phyloP scores from a whole-genome alignment of 352 stramenopile species.

The Globisporangium mamillatum region DNA sequence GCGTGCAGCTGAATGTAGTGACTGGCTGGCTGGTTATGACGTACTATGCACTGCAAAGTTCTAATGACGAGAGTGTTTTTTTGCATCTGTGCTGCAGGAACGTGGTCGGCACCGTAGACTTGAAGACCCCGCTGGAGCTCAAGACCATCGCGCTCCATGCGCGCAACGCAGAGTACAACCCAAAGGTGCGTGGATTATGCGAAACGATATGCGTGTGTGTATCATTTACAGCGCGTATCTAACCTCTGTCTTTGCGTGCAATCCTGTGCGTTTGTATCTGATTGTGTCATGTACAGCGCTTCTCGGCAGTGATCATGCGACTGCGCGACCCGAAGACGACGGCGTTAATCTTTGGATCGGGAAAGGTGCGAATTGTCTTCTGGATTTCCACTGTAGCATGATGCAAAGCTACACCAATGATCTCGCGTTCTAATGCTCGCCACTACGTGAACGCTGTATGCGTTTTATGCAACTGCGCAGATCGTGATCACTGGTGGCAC shows the following conservation, averaged over 20 bases:
- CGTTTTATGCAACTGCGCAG: constrained; percentile 22
- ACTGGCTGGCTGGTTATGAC: neutral
- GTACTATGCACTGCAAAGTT: neutral
- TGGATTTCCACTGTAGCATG: neutral
- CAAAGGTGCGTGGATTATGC: constrained; percentile 68
- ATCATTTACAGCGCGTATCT: neutral
- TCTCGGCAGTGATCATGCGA: constrained; percentile 95
- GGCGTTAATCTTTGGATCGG: constrained; percentile 97
- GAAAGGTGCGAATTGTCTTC: constrained; percentile 62
- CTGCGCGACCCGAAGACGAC: constrained; percentile 96
- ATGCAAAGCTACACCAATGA: neutral
- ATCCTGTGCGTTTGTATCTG: neutral
- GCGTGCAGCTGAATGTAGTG: neutral
- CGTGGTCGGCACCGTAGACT: constrained; percentile 93
- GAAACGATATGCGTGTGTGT: neutral
- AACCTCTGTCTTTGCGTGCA: neutral
- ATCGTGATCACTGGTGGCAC: constrained; percentile 85
- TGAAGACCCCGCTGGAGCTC: constrained; percentile 94
- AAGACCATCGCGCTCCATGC: constrained; percentile 96
- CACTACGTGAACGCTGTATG: neutral
- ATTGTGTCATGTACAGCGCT: constrained; percentile 55
- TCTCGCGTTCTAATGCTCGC: neutral
- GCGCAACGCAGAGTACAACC: constrained; percentile 99
- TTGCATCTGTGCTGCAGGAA: constrained; percentile 58
- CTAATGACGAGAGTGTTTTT: neutral